Evolutionary conservation across 192 early-diverging fungal species (phyloP).

Genomic region (Coemansia sp.): DNA sequence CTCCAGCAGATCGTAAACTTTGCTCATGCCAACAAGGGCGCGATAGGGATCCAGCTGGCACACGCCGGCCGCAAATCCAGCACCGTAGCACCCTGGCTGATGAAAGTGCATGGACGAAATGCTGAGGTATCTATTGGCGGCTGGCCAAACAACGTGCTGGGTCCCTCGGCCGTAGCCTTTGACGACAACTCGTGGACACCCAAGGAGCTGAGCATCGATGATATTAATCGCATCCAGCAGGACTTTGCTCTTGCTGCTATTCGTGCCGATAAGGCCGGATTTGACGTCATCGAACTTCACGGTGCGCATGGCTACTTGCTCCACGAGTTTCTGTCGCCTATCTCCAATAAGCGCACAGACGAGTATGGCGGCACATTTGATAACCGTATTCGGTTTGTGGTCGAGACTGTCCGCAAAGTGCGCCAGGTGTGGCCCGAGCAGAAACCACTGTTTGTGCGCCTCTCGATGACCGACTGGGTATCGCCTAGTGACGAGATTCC

Average conservation of each 20-base stretch:
- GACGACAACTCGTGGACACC: conserved; percentile 23
- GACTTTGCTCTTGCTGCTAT: conserved; percentile 66
- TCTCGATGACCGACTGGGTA: conserved; percentile 78
- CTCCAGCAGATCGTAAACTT: conserved; percentile 52
- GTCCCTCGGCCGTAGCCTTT: conserved; percentile 59
- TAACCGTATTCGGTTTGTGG: conserved; percentile 76
- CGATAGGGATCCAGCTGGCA: conserved; percentile 73
- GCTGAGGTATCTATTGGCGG: conserved; percentile 53
- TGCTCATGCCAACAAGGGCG: conserved; percentile 60
- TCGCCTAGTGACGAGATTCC: conserved; percentile 3
- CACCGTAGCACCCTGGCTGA: conserved; percentile 12
- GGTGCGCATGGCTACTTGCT: conserved; percentile 89
- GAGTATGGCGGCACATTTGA: conserved; percentile 89
- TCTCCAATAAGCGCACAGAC: conserved; percentile 86
- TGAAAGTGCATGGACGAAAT: neutral
- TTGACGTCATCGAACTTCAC: conserved; percentile 90
- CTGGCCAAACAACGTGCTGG: conserved; percentile 73
- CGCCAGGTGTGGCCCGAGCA: conserved; percentile 73
- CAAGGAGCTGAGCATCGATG: conserved; percentile 60
- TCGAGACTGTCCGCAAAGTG: conserved; percentile 66
- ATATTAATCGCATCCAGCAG: conserved; percentile 64
- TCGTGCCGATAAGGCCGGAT: conserved; percentile 76
- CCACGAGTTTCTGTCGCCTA: conserved; percentile 74
- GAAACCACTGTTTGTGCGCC: conserved; percentile 82
- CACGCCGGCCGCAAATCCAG: conserved; percentile 82